Base-by-base conservation (phyloP, 805 yeast species). In the Hanseniaspora thailandica region DNA sequence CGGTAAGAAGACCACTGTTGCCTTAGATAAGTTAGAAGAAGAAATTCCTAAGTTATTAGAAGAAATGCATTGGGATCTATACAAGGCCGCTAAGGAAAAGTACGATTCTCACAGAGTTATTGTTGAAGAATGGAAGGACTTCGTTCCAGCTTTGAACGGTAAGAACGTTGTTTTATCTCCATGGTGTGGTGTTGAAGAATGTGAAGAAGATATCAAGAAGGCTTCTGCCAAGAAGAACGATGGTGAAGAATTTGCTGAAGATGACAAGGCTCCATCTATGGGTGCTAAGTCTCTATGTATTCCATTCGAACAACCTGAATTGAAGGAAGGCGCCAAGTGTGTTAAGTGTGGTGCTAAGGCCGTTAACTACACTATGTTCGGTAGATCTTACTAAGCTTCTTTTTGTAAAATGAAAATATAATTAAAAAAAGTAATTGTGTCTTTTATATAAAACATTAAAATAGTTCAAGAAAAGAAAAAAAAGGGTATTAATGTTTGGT, bases 211-310 rank as follows among this genome's bases (percentile, higher is more conserved):
- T 61, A 94, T 93, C 71, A 93, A 94, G 77, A 96, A 89, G 46
- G 75, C 86, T 44, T 87, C 95, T 41, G 75, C 80, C 41, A 81
- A 76, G 69, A 79, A 82, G 65, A 84, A 83, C 66, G 82, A 80
- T 61, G 84, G 87, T 60, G 90, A 84, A 58, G 95, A 85, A 60
- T 86, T 80, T 61, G 96, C 85, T 68, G 83, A 75, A 47, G 99
- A 93, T 66, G 97, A 93, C 65, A 84, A 86, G 69, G 87, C 98
- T 23, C 99, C 99, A 66, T 81, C 94, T 50, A 93, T 93, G 99
- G 99, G 99, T 66, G 99, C 99, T 60, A 93, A 93, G 76, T 84
- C 96, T 20, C 76, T 93, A 70, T 93, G 99, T 78, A 89, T 89
- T 68, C 98, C 98, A 59, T 82, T 81, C 65, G 84, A 86, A 38